phyloP scores from a whole-genome alignment of 139 green algal species.

The Chlorella ohadii region DNA sequence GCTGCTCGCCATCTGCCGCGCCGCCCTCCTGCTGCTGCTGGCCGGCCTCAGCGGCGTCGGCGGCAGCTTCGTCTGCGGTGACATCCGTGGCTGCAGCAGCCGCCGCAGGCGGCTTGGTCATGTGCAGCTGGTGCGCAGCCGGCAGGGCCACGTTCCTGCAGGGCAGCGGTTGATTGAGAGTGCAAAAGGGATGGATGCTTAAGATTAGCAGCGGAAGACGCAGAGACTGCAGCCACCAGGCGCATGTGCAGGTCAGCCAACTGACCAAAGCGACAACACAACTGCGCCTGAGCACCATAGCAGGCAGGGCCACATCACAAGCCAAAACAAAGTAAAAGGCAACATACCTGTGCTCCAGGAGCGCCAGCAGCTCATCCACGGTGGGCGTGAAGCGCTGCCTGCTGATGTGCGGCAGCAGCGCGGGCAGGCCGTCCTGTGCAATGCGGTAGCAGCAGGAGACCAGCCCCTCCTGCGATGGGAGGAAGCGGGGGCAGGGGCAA shows the following conservation, averaged over 20 bases:
- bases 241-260: no score
- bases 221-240: no score
- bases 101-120: slow-evolving; percentile 11
- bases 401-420: slow-evolving; percentile 83
- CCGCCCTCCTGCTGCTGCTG: neutral
- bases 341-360: slow-evolving; percentile 53
- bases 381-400: slow-evolving; percentile 67
- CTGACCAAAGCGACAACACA: no score
- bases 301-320: neutral
- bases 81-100: neutral
- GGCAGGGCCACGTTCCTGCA: slow-evolving; percentile 22
- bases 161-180: no score
- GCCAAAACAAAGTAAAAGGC: no score
- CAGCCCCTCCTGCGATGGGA: slow-evolving; percentile 47
- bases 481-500: neutral
- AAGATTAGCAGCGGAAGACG: no score
- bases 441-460: slow-evolving; percentile 85
- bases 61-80: no score
- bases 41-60: neutral
- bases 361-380: slow-evolving; percentile 60
- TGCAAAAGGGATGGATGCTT: no score
- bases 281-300: no score
- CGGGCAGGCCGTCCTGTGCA: slow-evolving; percentile 87
- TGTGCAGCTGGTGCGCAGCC: slow-evolving; percentile 17
- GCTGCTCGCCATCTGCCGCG: neutral